Evolutionary conservation across 805 yeast species (phyloP).

Genomic region (Yarrowia sp.): DNA sequence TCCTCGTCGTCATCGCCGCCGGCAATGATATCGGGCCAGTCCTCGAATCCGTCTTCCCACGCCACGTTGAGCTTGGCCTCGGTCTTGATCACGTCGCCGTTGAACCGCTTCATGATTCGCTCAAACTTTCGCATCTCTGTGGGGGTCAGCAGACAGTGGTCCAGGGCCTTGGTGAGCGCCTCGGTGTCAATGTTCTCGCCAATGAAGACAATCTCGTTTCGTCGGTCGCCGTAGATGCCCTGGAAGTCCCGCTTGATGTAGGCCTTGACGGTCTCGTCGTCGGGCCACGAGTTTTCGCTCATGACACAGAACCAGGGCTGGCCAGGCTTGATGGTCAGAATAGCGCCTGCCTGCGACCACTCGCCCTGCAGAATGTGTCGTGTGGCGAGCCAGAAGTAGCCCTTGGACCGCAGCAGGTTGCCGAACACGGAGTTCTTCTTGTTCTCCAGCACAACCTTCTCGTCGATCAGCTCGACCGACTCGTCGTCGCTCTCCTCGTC

Average conservation of each 20-base stretch:
- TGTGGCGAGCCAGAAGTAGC: conserved; percentile 57
- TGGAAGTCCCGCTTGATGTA: conserved; percentile 52
- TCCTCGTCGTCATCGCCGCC: conserved; percentile 27
- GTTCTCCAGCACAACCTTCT: conserved; percentile 47
- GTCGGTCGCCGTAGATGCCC: conserved; percentile 55
- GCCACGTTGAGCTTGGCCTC: conserved; percentile 47
- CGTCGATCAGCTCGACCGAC: conserved; percentile 41
- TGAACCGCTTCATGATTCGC: conserved; percentile 46
- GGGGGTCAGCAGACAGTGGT: conserved; percentile 54
- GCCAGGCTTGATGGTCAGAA: conserved; percentile 55
- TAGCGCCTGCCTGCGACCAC: conserved; percentile 56
- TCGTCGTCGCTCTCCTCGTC: conserved; percentile 39
- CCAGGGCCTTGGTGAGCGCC: conserved; percentile 49
- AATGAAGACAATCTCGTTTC: conserved; percentile 57
- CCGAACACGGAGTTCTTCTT: conserved; percentile 53
- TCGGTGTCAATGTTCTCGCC: conserved; percentile 52
- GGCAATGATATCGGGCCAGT: conserved; percentile 49
- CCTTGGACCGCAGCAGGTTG: conserved; percentile 54
- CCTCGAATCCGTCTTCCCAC: conserved; percentile 56
- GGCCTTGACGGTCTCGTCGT: conserved; percentile 48
- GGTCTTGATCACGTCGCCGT: conserved; percentile 48
- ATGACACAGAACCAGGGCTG: conserved; percentile 55
- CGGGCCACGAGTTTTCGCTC: conserved; percentile 51
- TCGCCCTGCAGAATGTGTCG: conserved; percentile 54
- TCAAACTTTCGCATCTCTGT: conserved; percentile 50